A percentile compares a stretch with the other conserved stretches of the same genome.
Evolutionary conservation across 2,329 filamentous ascomycete species (phyloP).

Genomic region (Venturia oleaginea): DNA sequence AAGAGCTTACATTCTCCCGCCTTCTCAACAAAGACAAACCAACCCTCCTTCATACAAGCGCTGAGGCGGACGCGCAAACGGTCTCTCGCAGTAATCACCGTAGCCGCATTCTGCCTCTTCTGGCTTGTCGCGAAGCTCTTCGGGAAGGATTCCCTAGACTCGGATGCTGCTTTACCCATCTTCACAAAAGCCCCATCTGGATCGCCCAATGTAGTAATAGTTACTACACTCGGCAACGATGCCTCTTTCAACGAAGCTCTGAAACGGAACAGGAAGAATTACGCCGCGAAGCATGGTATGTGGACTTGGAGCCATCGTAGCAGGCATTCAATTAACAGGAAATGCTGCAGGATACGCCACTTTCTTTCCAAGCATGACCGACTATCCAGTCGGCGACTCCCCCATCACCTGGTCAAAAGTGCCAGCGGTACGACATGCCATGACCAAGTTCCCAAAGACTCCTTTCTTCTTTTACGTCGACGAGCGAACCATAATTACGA

Average conservation of each 20-base stretch:
- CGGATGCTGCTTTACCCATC: slow-evolving; percentile 6
- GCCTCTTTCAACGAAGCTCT: slow-evolving; percentile 62
- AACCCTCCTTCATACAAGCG: slow-evolving; percentile 34
- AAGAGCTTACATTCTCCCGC: slow-evolving; percentile 70
- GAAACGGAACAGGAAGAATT: slow-evolving; percentile 72
- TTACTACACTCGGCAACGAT: slow-evolving; percentile 66
- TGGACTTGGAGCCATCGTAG: background rate
- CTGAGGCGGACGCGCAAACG: slow-evolving; percentile 54
- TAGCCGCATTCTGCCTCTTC: slow-evolving; percentile 50
- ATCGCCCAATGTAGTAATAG: slow-evolving; percentile 49
- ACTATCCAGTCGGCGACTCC: slow-evolving; percentile 61
- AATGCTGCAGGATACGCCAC: slow-evolving; percentile 63
- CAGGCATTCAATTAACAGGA: slow-evolving; percentile 16
- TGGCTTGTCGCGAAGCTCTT: slow-evolving; percentile 47
- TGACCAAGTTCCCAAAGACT: slow-evolving; percentile 67
- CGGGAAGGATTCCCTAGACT: background rate
- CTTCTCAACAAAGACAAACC: slow-evolving; percentile 54
- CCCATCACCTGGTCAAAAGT: slow-evolving; percentile 64
- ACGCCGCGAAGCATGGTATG: slow-evolving; percentile 79
- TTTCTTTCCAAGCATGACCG: slow-evolving; percentile 67
- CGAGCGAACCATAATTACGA: slow-evolving; percentile 80
- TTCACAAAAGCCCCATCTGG: slow-evolving; percentile 10
- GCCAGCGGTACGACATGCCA: slow-evolving; percentile 79
- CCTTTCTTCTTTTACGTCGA: slow-evolving; percentile 84
- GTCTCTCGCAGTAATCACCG: slow-evolving; percentile 44